A percentile compares a stretch with the other conserved stretches of the same genome.
These are phyloP conservation scores for Sporothrix protearum DNA, from an alignment of 2,329 filamentous ascomycete species.

Conservation along the genomic window DNA sequence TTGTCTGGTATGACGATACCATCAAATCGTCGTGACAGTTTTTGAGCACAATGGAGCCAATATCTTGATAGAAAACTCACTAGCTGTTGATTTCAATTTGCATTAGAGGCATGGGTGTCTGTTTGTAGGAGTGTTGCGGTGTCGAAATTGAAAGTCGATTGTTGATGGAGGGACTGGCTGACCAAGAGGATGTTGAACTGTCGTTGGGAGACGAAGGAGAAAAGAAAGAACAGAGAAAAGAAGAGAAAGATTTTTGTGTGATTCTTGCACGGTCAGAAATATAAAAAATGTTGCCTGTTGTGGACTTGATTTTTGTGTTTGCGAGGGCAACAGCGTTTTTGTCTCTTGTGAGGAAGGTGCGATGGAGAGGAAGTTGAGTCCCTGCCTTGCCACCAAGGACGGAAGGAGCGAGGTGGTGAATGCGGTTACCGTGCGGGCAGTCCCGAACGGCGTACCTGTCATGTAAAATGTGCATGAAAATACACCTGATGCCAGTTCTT, in stretches of 20 bases:
- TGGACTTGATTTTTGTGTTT: neutral
- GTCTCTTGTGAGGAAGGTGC: constrained; percentile 10
- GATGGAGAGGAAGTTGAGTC: neutral
- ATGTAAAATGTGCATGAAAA: neutral
- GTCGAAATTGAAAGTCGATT: neutral
- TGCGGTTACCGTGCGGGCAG: neutral
- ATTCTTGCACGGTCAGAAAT: neutral
- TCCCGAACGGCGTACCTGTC: neutral
- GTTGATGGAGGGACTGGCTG: neutral
- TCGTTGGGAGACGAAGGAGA: neutral
- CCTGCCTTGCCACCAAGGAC: neutral
- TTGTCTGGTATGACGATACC: too few species aligned
- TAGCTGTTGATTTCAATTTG: neutral
- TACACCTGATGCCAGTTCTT: neutral
- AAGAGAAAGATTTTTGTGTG: neutral
- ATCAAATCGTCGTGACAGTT: neutral
- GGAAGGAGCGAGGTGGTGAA: neutral
- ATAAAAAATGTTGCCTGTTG: neutral
- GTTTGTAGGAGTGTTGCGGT: neutral
- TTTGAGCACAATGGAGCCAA: neutral
- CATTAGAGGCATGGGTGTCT: neutral
- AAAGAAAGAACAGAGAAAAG: neutral
- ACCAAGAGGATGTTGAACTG: neutral
- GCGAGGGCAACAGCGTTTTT: neutral
- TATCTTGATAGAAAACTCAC: neutral